Conservation (phyloP, 1,284 basidiomycete species). For the Pseudozyma sp. region DNA sequence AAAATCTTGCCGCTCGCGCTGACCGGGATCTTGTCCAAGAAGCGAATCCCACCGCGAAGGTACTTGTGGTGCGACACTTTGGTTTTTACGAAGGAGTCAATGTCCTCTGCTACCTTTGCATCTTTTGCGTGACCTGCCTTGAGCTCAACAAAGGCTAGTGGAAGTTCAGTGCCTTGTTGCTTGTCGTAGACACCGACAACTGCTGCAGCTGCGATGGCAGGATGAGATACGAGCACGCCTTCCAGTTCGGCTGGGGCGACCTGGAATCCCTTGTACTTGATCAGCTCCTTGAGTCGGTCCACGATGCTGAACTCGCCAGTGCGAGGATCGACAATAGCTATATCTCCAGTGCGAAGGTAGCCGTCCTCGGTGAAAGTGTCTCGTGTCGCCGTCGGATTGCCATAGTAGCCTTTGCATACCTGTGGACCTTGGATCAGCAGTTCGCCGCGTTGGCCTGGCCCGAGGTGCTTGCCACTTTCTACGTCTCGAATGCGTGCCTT, state of each 20-base stretch:
- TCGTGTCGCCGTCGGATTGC: constrained; percentile 62
- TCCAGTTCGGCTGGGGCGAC: constrained; percentile 63
- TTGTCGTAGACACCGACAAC: constrained; percentile 54
- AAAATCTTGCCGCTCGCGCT: constrained; percentile 45
- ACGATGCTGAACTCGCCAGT: constrained; percentile 56
- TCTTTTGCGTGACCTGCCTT: constrained; percentile 13
- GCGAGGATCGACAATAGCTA: constrained; percentile 47
- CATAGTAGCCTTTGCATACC: constrained; percentile 48
- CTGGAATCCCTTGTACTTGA: constrained; percentile 65
- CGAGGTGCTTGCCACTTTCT: constrained; percentile 35
- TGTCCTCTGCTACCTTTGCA: constrained; percentile 8
- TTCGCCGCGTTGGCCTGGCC: constrained; percentile 44
- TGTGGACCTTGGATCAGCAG: constrained; percentile 39
- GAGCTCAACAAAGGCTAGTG: constrained; percentile 42
- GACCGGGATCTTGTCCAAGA: constrained; percentile 37
- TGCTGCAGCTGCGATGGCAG: constrained; percentile 52
- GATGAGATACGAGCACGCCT: constrained; percentile 43
- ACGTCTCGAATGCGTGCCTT: constrained; percentile 34
- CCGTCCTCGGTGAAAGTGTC: constrained; percentile 77
- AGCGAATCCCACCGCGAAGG: constrained; percentile 42
- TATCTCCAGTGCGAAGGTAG: constrained; percentile 62
- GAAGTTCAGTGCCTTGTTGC: constrained; percentile 49
- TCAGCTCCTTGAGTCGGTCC: constrained; percentile 63
- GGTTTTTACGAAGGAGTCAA: constrained; percentile 31
- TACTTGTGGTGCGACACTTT: constrained; percentile 41